Evolutionary conservation across 2,329 filamentous ascomycete genomes (phyloP), one percentile per base, ranked within the genome.

Genomic region (Allantophomopsis lycopodina): DNA sequence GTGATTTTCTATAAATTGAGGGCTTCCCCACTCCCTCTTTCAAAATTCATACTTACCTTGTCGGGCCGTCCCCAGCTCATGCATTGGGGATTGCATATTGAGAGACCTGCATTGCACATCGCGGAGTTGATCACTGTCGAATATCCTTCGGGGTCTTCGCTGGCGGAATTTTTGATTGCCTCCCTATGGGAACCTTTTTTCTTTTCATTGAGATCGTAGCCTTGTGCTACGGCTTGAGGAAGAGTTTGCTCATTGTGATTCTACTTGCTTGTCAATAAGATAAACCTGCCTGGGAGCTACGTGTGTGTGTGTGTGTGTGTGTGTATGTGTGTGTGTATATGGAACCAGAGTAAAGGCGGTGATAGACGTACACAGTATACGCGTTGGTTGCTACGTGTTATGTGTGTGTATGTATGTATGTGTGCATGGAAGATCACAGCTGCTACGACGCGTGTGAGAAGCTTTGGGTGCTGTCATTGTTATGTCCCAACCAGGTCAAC

Each of bases 81-180:
- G 34, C 14, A 36, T 36, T 36, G 14, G 14, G 14, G 34, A 36
- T 36, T 15, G 34, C 34, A 63, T 59, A 53, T 53, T 57, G 56
- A 57, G 59, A 63, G 60, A 59, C 62, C 64, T 66, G 61, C 64
- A 67, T 66, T 67, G 64, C 64, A 67, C 64, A 65, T 48, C 64
- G 64, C 60, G 64, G 64, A 53, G 62, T 60, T 61, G 56, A 59
- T 55, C 49, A 57, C 46, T 54, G 58, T 63, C 60, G 60, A 65
- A 62, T 58, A 61, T 61, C 58, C 53, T 65, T 61, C 59, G 60
- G 61, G 59, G 55, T 58, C 60, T 60, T 62, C 57, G 56, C 53
- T 57, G 58, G 60, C 59, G 58, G 53, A 65, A 63, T 64, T 62
- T 65, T 65, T 64, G 62, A 56, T 62, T 56, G 55, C 48, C 50